These are phyloP conservation scores for Malassezia nana DNA, from an alignment of 1,284 basidiomycete species.

Conservation along the genomic window DNA sequence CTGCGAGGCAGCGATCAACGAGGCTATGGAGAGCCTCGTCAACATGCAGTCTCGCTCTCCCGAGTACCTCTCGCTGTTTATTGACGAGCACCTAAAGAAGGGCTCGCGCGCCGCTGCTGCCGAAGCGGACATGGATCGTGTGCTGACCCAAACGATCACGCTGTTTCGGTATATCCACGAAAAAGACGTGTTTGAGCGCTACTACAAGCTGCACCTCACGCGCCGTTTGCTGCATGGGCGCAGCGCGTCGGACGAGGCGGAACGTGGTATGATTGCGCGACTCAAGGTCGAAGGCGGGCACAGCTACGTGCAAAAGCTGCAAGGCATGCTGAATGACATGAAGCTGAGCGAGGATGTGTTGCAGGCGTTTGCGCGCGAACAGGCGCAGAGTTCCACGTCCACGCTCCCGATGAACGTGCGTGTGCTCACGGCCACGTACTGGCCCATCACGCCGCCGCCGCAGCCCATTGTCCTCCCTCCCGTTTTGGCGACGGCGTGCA, in stretches of 20 bases:
- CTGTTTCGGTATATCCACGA: conserved; percentile 89
- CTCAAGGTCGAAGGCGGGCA: conserved; percentile 93
- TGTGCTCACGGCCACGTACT: conserved; percentile 46
- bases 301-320: conserved; percentile 93
- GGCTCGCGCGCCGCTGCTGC: conserved; percentile 95
- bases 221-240: conserved; percentile 76
- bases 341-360: conserved; percentile 75
- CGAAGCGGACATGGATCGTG: conserved; percentile 66
- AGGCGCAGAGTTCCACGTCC: conserved; percentile 53
- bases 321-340: conserved; percentile 99
- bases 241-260: conserved; percentile 91
- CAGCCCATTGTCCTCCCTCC: conserved; percentile 29
- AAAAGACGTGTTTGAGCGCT: conserved; percentile 95
- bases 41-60: conserved; percentile 78
- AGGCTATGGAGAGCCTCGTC: conserved; percentile 89
- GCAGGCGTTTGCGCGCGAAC: conserved; percentile 60
- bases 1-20: conserved; percentile 68
- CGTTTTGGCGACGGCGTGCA: conserved; percentile 48
- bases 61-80: conserved; percentile 91
- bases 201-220: conserved; percentile 92
- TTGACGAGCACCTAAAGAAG: conserved; percentile 92
- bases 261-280: conserved; percentile 93
- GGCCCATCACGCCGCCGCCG: conserved; percentile 36
- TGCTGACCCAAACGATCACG: conserved; percentile 87
- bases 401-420: conserved; percentile 61